Percentiles rank a stretch among this genome's conserved stretches.
These are phyloP conservation scores for Ophiocordyceps camponoti-saundersi DNA, from an alignment of 2,329 filamentous ascomycete species.

Conservation along the genomic window DNA sequence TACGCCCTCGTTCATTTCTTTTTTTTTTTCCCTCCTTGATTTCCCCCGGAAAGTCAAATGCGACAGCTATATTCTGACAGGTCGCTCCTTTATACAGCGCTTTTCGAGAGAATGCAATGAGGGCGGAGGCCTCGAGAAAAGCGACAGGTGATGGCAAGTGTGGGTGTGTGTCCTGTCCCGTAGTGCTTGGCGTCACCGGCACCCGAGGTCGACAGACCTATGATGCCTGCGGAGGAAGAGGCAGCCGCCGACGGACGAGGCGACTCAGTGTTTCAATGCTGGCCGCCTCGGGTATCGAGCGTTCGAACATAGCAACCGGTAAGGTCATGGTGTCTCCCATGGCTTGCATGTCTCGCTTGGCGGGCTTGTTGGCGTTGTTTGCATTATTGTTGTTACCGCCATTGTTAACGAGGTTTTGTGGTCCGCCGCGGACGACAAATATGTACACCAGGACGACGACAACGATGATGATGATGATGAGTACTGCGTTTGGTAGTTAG, in stretches of 20 bases:
- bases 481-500: constrained; percentile 22
- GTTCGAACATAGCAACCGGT: background rate
- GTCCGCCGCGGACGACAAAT: constrained; percentile 17
- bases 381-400: background rate
- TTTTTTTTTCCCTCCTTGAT: background rate
- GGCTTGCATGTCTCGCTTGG: constrained; percentile 12
- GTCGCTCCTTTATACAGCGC: constrained; percentile 5
- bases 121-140: background rate
- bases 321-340: background rate
- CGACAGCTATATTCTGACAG: background rate
- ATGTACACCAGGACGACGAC: constrained; percentile 33
- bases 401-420: background rate
- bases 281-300: background rate
- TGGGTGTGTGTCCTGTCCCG: background rate
- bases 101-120: constrained; percentile 2
- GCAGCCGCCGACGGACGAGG: constrained; percentile 1
- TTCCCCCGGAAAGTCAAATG: background rate
- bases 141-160: background rate
- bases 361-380: constrained; percentile 5
- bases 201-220: background rate
- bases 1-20: background rate
- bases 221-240: background rate
- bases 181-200: no score
- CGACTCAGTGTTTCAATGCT: background rate
- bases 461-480: constrained; percentile 34